phyloP scores from a whole-genome alignment of 2,329 filamentous ascomycete species.

The Colletotrichum paranaense region DNA sequence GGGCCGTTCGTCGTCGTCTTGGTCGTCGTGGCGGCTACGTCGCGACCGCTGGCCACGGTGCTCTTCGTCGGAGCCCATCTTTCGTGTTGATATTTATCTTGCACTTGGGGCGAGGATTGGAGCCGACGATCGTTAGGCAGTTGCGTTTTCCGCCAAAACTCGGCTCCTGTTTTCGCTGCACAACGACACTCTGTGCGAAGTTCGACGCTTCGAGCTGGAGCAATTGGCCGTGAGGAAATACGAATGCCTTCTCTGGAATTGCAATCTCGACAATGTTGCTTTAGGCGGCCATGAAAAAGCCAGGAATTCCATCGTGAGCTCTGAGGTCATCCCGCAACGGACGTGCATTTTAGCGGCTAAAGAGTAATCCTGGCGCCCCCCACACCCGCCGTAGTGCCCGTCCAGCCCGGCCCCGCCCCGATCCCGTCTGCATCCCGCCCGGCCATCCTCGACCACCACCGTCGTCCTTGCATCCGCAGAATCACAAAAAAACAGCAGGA shows the following conservation, averaged over 20 bases:
- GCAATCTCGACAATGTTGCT: background rate
- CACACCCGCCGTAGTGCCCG: background rate
- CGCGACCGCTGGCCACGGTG: slow-evolving; percentile 21
- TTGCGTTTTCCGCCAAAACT: background rate
- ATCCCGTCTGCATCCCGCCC: background rate
- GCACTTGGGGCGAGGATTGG: too few relatives aligned
- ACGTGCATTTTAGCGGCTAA: slow-evolving; percentile 5
- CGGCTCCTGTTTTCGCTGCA: too few relatives aligned
- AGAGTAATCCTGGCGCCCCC: background rate
- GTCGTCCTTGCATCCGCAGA: background rate
- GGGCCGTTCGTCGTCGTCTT: slow-evolving; percentile 14
- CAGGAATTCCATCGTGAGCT: background rate
- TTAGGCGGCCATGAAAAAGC: background rate
- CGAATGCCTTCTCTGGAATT: background rate
- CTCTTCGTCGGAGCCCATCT: slow-evolving; percentile 34
- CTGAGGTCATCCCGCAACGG: slow-evolving; percentile 19
- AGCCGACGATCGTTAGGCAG: background rate
- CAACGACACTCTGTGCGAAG: background rate
- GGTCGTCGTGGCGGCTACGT: slow-evolving; percentile 9
- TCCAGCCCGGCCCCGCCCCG: slow-evolving; percentile 7
- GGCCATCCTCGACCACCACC: background rate
- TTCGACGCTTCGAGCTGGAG: background rate
- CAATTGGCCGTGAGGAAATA: background rate
- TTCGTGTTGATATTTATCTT: background rate
- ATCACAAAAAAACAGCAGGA: background rate